Conservation (phyloP, 2,329 filamentous ascomycete species). For the Aspergillus unguis region DNA sequence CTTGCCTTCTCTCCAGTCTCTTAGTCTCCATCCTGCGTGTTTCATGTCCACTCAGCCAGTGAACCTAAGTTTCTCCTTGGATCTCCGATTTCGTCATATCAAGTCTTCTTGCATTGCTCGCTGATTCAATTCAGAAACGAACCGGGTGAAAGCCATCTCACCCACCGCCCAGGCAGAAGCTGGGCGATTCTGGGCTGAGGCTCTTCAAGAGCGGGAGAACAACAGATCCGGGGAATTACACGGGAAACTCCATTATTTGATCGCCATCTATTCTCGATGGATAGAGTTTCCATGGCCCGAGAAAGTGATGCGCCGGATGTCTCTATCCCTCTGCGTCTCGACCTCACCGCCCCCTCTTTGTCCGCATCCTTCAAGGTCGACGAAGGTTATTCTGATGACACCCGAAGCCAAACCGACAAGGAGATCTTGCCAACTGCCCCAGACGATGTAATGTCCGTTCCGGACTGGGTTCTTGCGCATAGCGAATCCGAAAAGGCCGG, state of each 20-base stretch:
- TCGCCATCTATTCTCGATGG: neutral
- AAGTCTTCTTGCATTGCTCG: neutral
- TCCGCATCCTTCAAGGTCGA: slow-evolving; percentile 61
- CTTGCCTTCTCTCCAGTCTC: neutral
- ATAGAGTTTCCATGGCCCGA: slow-evolving; percentile 29
- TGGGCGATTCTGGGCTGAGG: neutral
- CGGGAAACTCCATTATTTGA: neutral
- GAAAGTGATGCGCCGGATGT: slow-evolving; percentile 22
- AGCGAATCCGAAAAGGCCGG: slow-evolving; percentile 56
- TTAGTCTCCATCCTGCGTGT: neutral
- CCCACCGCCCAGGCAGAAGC: slow-evolving; percentile 9
- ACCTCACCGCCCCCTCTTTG: slow-evolving; percentile 28
- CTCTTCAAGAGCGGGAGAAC: neutral
- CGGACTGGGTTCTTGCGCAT: slow-evolving; percentile 54
- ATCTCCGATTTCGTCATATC: neutral
- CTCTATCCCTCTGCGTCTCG: slow-evolving; percentile 21
- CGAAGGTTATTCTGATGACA: slow-evolving; percentile 84
- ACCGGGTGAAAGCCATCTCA: neutral
- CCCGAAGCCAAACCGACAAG: slow-evolving; percentile 46
- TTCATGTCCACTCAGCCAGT: neutral
- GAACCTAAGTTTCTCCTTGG: neutral
- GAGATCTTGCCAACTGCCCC: slow-evolving; percentile 33
- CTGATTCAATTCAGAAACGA: neutral
- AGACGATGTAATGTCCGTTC: slow-evolving; percentile 46
- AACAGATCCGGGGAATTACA: neutral